Conservation (phyloP, 805 yeast species). For the Jamesozyma rosinii region DNA sequence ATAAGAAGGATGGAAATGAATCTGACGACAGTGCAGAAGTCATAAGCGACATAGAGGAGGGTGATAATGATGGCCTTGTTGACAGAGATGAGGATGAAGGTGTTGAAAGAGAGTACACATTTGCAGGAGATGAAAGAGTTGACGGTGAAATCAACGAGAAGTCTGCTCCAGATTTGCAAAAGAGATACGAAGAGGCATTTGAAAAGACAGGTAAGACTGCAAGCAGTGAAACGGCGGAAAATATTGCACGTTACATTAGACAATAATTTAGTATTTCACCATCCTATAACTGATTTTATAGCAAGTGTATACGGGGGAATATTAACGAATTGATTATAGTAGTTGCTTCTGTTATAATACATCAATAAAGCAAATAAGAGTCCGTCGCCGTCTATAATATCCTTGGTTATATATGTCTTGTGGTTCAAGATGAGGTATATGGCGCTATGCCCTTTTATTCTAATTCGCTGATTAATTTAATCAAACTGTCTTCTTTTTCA, state of each 20-base stretch:
- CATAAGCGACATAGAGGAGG: slow-evolving; percentile 37
- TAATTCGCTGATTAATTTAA: too few species aligned
- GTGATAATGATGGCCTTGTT: slow-evolving; percentile 36
- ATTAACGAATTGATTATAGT: too few species aligned
- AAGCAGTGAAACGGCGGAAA: slow-evolving; percentile 60
- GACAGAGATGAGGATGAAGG: slow-evolving; percentile 45
- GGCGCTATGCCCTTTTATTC: too few species aligned
- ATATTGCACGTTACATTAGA: slow-evolving; percentile 58
- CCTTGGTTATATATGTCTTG: too few species aligned
- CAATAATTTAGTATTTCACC: too few species aligned
- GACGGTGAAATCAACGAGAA: slow-evolving; percentile 46
- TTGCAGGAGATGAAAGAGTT: slow-evolving; percentile 55
- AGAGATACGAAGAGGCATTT: slow-evolving; percentile 65
- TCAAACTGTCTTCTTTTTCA: too few species aligned
- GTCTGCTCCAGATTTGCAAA: slow-evolving; percentile 42
- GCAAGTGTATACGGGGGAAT: too few species aligned
- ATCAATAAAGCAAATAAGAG: too few species aligned
- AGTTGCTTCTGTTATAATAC: too few species aligned
- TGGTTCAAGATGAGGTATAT: too few species aligned
- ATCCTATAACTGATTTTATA: too few species aligned
- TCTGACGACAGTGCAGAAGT: slow-evolving; percentile 45
- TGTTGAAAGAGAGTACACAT: slow-evolving; percentile 59
- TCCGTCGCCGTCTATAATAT: too few species aligned
- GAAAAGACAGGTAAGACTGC: slow-evolving; percentile 53
- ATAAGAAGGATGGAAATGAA: slow-evolving; percentile 26